These are phyloP conservation scores for Arthrinium phaeospermum DNA, from an alignment of 2,329 filamentous ascomycete genomes.

Conservation along the genomic window DNA sequence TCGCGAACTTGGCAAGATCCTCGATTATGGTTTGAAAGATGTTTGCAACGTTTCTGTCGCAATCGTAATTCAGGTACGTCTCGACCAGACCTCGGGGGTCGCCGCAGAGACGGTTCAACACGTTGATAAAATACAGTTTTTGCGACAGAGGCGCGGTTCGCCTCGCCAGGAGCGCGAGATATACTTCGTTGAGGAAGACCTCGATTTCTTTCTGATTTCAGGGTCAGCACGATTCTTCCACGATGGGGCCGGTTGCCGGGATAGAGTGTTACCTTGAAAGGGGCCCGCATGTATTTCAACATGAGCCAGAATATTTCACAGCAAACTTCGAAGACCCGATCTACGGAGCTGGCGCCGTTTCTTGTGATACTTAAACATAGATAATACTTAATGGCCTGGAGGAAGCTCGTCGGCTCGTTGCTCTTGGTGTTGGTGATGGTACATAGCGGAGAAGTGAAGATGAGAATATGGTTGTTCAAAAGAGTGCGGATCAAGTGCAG, in stretches of 20 bases:
- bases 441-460: constrained; percentile 90
- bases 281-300: constrained; percentile 89
- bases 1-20: constrained; percentile 87
- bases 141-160: constrained; percentile 86
- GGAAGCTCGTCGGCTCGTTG: constrained; percentile 86
- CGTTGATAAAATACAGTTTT: constrained; percentile 87
- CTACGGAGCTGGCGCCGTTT: constrained; percentile 92
- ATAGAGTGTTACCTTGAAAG: constrained; percentile 76
- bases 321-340: constrained; percentile 91
- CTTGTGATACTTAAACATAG: constrained; percentile 92
- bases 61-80: constrained; percentile 97
- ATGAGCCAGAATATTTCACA: constrained; percentile 99
- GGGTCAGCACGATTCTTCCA: background rate
- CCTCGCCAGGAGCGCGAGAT: constrained; percentile 88
- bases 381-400: constrained; percentile 96
- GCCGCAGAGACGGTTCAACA: constrained; percentile 81
- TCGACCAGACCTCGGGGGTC: constrained; percentile 92
- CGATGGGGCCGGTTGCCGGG: background rate
- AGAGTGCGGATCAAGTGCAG: constrained; percentile 95
- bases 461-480: constrained; percentile 88
- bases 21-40: constrained; percentile 96
- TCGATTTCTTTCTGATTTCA: constrained; percentile 83
- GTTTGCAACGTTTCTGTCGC: constrained; percentile 93
- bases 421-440: constrained; percentile 91
- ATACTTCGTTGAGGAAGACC: constrained; percentile 97